Evolutionary conservation across 352 stramenopile genomes (phyloP).

Genomic region (Phytophthora citricola): DNA sequence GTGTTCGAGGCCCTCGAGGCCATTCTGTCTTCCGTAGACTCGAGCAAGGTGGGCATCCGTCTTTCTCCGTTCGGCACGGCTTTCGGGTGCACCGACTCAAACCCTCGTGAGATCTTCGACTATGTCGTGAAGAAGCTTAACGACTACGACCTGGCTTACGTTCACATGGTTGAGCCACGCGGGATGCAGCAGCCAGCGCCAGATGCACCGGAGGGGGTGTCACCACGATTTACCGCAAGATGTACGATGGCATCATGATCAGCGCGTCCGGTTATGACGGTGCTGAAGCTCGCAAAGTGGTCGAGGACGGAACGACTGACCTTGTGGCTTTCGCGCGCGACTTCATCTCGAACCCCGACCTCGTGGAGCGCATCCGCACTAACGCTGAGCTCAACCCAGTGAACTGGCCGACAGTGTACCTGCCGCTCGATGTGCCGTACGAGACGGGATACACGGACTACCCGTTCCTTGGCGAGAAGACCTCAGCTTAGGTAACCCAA

Average conservation of each 20-base stretch:
- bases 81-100: slow-evolving; percentile 51
- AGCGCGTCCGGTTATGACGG: slow-evolving; percentile 51
- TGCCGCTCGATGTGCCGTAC: slow-evolving; percentile 28
- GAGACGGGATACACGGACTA: slow-evolving; percentile 58
- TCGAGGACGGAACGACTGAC: slow-evolving; percentile 49
- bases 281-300: slow-evolving; percentile 36
- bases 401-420: slow-evolving; percentile 40
- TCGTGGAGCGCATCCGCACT: slow-evolving; percentile 52
- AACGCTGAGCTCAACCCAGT: slow-evolving; percentile 41
- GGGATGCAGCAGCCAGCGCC: slow-evolving; percentile 33
- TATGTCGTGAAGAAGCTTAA: slow-evolving; percentile 50
- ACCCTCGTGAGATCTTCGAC: slow-evolving; percentile 46
- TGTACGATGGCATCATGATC: slow-evolving; percentile 62
- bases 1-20: slow-evolving; percentile 72
- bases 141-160: slow-evolving; percentile 51
- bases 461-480: slow-evolving; percentile 28
- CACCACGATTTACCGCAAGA: slow-evolving; percentile 50
- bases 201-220: slow-evolving; percentile 45
- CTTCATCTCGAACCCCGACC: slow-evolving; percentile 74
- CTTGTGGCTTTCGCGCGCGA: slow-evolving; percentile 61
- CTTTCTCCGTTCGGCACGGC: slow-evolving; percentile 42
- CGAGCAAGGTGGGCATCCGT: slow-evolving; percentile 44
- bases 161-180: slow-evolving; percentile 61
- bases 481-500: background rate
- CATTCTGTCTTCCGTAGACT: slow-evolving; percentile 39